Base-by-base conservation (phyloP, 1,139 yeast species). In the Pichia sp. region DNA sequence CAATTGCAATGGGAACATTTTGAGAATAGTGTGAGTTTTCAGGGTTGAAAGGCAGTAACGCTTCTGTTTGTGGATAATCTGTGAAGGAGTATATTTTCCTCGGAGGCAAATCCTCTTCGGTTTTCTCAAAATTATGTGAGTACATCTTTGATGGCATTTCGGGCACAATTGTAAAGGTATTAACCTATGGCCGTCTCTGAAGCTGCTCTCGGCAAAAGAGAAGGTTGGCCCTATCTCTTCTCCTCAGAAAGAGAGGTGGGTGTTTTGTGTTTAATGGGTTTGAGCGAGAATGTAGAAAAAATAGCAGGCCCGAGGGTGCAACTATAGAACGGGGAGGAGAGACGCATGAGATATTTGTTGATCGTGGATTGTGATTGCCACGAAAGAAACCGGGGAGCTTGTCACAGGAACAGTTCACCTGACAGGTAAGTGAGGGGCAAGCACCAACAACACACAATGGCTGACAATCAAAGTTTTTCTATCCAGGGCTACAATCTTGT, bases 401-500 rank as follows among this genome's bases (percentile, higher is more conserved):
- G 10, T 30, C 34, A 9, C 13, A n/a, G 19, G 18, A 13, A 16
- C 9, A 6, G 18, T 18, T n/a, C 16, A 34, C 4, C 18, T 34
- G 37, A 3, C 18, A 13, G n/a, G 3, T 13, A 5, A 13, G 8
- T 34, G 18, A 16, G n/a, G 37, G 37, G 8, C 18, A 34, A 18
- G 7, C 37, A 34, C 37, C 9, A n/a, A 7, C 7, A 34, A 5
- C 7, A 34, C 37, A 34, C 37, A 34, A 53, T 53, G 56, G 16
- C 52, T 3, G 56, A 53, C n/a, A 51, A 51, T 16, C 51, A 47
- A n/a, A 54, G 63, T 64, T 78, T 80, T 66, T 80, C 80, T 61
- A 80, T 84, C 44, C 93, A 85, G 63, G 93, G 95, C 22, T 87
- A 85, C 72, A 88, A 87, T 66, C 76, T 88, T 56, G 87, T 86